phyloP scores from a whole-genome alignment of 2,329 filamentous ascomycete genomes.

The Botrytis deweyae region DNA sequence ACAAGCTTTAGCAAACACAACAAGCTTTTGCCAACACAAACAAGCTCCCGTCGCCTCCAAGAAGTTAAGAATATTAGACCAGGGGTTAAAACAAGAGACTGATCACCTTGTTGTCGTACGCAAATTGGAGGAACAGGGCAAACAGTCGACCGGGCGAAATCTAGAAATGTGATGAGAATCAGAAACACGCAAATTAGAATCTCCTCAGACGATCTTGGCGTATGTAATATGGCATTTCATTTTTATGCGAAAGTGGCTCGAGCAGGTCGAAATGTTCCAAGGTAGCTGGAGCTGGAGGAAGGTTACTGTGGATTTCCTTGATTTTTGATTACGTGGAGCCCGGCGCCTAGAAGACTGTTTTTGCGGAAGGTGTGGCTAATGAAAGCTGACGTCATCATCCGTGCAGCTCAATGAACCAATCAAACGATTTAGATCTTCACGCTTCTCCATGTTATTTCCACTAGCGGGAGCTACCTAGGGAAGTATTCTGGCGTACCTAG shows the following conservation, averaged over 20 bases:
- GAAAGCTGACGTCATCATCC: conserved; percentile 3
- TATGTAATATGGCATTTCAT: conserved; percentile 3
- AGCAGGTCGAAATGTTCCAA: not conserved
- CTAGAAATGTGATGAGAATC: not conserved
- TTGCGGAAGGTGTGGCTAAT: conserved; percentile 1
- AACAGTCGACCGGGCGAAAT: not conserved
- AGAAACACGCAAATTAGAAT: not conserved
- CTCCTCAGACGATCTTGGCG: not conserved
- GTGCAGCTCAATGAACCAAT: not conserved
- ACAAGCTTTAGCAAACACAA: not conserved
- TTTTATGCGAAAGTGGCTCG: conserved; percentile 9
- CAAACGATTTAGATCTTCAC: not conserved
- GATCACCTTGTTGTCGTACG: not conserved
- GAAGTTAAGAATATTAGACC: not conserved
- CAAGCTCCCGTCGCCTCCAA: conserved; percentile 5
- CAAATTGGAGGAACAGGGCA: not conserved
- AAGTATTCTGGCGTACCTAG: not conserved
- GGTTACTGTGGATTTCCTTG: not conserved
- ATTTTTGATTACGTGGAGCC: not conserved
- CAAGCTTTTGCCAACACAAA: conserved; percentile 13
- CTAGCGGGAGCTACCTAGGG: not conserved
- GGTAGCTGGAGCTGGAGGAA: no score
- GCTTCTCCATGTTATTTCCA: conserved; percentile 1
- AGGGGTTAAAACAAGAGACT: not conserved
- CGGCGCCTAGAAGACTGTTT: not conserved